phyloP scores from a whole-genome alignment of 768 basidiomycete genomes.

The Panaeolus papilionaceus region DNA sequence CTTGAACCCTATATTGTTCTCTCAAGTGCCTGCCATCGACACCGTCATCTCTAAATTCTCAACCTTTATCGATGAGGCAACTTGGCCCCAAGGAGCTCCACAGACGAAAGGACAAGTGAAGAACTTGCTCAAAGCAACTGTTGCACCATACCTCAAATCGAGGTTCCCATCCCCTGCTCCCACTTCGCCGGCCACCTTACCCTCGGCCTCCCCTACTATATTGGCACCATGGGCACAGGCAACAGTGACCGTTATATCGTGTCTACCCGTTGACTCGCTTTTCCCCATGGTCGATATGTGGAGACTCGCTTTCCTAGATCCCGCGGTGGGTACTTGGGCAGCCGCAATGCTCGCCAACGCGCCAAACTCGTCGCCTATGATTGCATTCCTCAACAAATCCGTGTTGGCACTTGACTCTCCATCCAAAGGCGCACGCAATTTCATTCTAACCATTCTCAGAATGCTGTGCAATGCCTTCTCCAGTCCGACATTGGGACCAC shows the following conservation, averaged over 20 bases:
- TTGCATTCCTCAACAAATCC: conserved; percentile 53
- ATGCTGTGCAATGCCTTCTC: conserved; percentile 75
- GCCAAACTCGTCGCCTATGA: conserved; percentile 45
- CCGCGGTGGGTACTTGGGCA: conserved; percentile 58
- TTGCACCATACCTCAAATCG: conserved; percentile 71
- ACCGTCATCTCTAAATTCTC: conserved; percentile 65
- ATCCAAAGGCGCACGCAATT: conserved; percentile 53
- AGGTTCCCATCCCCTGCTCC: conserved; percentile 47
- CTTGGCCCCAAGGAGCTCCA: conserved; percentile 38
- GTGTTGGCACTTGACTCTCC: conserved; percentile 36
- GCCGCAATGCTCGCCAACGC: conserved; percentile 37
- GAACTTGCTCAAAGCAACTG: conserved; percentile 47
- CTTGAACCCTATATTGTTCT: conserved; percentile 77
- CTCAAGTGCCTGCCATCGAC: conserved; percentile 73
- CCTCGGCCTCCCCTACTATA: conserved; percentile 42
- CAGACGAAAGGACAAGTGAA: conserved; percentile 50
- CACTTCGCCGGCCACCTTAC: conserved; percentile 24
- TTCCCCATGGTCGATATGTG: conserved; percentile 89
- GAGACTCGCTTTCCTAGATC: conserved; percentile 78
- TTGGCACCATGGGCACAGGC: conserved; percentile 56
- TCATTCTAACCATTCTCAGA: conserved; percentile 68
- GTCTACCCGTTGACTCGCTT: conserved; percentile 59
- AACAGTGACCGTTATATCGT: conserved; percentile 47
- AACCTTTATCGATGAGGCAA: conserved; percentile 61
- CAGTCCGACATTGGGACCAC: conserved; percentile 48